These are phyloP conservation scores for Phyllosticta citribraziliensis DNA, from an alignment of 2,329 filamentous ascomycete species.

Conservation along the genomic window DNA sequence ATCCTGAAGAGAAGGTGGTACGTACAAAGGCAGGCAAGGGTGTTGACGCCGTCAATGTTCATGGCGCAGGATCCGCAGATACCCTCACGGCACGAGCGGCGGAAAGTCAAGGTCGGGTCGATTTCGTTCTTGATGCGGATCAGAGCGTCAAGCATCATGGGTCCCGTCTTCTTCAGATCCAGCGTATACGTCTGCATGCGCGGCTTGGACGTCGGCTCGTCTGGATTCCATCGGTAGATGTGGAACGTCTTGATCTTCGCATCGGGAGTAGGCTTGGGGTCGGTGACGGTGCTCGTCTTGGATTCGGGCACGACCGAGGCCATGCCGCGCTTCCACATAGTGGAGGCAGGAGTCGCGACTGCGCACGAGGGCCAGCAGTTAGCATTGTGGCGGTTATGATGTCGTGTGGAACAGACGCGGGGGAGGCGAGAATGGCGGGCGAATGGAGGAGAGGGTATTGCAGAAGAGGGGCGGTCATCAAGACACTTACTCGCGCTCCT, in stretches of 20 bases:
- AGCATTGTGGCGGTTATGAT: neutral
- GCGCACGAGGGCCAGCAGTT: slow-evolving; percentile 17
- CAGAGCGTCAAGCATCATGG: slow-evolving; percentile 94
- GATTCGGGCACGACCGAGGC: slow-evolving; percentile 36
- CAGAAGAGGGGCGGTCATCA: neutral
- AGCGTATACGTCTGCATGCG: slow-evolving; percentile 90
- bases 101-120: slow-evolving; percentile 92
- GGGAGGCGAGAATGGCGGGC: neutral
- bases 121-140: slow-evolving; percentile 99
- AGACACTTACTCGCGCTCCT: slow-evolving; percentile 25
- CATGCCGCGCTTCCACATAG: slow-evolving; percentile 21
- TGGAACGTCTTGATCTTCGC: slow-evolving; percentile 85
- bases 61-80: slow-evolving; percentile 98
- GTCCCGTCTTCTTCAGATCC: slow-evolving; percentile 97
- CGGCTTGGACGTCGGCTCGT: slow-evolving; percentile 84
- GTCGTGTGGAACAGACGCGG: neutral
- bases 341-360: slow-evolving; percentile 25
- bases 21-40: slow-evolving; percentile 92
- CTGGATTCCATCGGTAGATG: slow-evolving; percentile 98
- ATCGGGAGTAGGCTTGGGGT: slow-evolving; percentile 48
- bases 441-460: slow-evolving; percentile 1
- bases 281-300: slow-evolving; percentile 51
- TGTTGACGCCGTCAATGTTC: slow-evolving; percentile 99
- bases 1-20: slow-evolving; percentile 19
- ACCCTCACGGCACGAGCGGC: slow-evolving; percentile 91